These are phyloP conservation scores for Waltergamsia citrina DNA, from an alignment of 2,329 filamentous ascomycete genomes.

Conservation along the genomic window DNA sequence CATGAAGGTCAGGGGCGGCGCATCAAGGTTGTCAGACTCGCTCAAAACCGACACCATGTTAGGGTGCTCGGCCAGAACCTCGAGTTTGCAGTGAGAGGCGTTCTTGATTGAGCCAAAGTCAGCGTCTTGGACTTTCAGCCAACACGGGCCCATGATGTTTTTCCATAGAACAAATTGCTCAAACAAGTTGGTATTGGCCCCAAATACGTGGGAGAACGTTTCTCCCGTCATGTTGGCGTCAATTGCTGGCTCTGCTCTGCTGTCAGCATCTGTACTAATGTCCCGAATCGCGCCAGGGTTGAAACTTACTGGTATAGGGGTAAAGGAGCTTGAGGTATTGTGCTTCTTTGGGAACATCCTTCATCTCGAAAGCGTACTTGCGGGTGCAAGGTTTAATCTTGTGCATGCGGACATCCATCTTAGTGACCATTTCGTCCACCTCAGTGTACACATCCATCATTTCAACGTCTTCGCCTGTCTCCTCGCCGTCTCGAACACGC, in stretches of 20 bases:
- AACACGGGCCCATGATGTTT: constrained; percentile 97
- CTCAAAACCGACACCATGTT: constrained; percentile 62
- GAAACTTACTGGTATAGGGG: constrained; percentile 65
- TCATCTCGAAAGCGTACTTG: constrained; percentile 93
- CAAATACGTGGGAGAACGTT: constrained; percentile 91
- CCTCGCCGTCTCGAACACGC: constrained; percentile 44
- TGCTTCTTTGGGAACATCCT: constrained; percentile 75
- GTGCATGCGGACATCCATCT: constrained; percentile 75
- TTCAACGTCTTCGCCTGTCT: constrained; percentile 68
- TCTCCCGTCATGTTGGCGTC: constrained; percentile 66
- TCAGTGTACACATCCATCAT: constrained; percentile 89
- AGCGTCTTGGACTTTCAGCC: constrained; percentile 82
- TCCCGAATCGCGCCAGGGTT: no score
- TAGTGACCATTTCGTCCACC: constrained; percentile 81
- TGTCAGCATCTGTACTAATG: no score
- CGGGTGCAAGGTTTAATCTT: constrained; percentile 86
- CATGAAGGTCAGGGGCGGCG: constrained; percentile 90
- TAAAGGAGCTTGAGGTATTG: constrained; percentile 96
- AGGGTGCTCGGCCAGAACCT: constrained; percentile 73
- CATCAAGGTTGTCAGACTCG: constrained; percentile 73
- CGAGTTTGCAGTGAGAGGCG: constrained; percentile 93
- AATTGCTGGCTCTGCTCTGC: constrained; percentile 57
- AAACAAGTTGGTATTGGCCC: constrained; percentile 85
- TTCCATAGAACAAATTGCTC: constrained; percentile 99
- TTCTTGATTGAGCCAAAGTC: constrained; percentile 82